Evolutionary conservation across 1,284 basidiomycete genomes (phyloP).

Genomic region (Ganoderma leucocontextum): DNA sequence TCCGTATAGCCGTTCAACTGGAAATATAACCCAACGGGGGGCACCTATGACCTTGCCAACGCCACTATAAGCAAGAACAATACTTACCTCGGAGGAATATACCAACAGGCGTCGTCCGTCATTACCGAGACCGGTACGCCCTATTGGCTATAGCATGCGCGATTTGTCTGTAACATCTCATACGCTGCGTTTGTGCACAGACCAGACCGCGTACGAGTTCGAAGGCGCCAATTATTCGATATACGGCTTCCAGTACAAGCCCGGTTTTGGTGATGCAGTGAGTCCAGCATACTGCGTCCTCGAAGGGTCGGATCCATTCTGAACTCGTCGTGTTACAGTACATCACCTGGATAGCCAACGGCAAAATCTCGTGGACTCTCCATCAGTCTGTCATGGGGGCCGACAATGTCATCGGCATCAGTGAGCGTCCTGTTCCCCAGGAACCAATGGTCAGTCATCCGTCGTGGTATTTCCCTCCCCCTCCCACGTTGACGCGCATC

Average conservation of each 20-base stretch:
- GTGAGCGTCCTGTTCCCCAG: constrained; percentile 77
- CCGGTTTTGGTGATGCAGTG: constrained; percentile 42
- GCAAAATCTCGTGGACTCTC: constrained; percentile 77
- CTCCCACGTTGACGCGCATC: not conserved
- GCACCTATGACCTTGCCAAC: constrained; percentile 47
- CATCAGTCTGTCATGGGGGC: constrained; percentile 76
- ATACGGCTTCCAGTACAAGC: constrained; percentile 43
- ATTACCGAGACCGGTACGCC: constrained; percentile 35
- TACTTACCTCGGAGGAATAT: constrained; percentile 58
- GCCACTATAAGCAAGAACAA: constrained; percentile 53
- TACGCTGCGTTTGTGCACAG: constrained; percentile 21
- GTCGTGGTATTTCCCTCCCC: not conserved
- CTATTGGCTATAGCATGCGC: not conserved
- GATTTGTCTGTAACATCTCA: not conserved
- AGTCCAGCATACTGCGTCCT: constrained; percentile 7
- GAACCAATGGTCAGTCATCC: constrained; percentile 76
- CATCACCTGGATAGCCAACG: constrained; percentile 80
- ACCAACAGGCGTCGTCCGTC: constrained; percentile 56
- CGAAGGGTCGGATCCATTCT: not conserved
- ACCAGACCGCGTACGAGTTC: constrained; percentile 40
- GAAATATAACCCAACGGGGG: constrained; percentile 3
- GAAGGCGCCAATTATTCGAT: constrained; percentile 32
- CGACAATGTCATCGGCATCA: constrained; percentile 71
- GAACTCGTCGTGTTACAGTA: constrained; percentile 53
- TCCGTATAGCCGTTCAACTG: constrained; percentile 8